phyloP scores from a whole-genome alignment of 179 eudicot species.

The Camellia oleifera region DNA sequence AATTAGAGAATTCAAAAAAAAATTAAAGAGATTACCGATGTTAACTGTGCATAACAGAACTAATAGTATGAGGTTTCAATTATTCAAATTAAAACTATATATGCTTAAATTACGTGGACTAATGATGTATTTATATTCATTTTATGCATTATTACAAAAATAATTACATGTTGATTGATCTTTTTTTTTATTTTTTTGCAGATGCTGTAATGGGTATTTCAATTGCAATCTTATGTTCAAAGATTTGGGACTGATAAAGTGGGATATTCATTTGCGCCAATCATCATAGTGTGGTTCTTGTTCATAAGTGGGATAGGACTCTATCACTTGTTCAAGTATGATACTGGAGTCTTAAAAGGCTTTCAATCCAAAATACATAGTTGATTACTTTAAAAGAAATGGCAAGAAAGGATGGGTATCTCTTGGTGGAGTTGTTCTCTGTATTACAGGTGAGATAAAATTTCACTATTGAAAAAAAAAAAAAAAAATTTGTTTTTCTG shows the following conservation, averaged over 20 bases:
- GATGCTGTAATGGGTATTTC: conserved; percentile 32
- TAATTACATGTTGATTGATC: too few species aligned
- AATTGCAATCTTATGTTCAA: conserved; percentile 32
- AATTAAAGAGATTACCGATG: too few species aligned
- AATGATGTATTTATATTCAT: too few species aligned
- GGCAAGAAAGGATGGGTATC: conserved; percentile 49
- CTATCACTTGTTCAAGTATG: conserved; percentile 39
- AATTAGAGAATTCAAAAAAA: too few species aligned
- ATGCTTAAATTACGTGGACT: background rate
- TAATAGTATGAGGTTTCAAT: too few species aligned
- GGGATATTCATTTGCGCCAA: conserved; percentile 48
- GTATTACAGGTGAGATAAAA: conserved; percentile 32
- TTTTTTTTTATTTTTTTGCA: background rate
- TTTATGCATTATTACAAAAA: background rate
- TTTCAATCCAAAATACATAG: conserved; percentile 45
- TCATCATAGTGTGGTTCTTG: conserved; percentile 37
- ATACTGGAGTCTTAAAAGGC: conserved; percentile 35
- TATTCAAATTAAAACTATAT: too few species aligned
- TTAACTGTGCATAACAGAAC: too few species aligned
- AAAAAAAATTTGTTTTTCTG: background rate
- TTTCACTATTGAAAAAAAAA: background rate
- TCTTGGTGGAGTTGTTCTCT: conserved; percentile 53
- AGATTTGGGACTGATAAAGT: conserved; percentile 50
- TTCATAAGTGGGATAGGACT: conserved; percentile 44
- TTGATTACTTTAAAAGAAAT: conserved; percentile 41